A percentile compares a stretch with the other conserved stretches of the same genome.
Evolutionary conservation across 768 basidiomycete genomes (phyloP).

Genomic region (Rossbeevera mucosa): DNA sequence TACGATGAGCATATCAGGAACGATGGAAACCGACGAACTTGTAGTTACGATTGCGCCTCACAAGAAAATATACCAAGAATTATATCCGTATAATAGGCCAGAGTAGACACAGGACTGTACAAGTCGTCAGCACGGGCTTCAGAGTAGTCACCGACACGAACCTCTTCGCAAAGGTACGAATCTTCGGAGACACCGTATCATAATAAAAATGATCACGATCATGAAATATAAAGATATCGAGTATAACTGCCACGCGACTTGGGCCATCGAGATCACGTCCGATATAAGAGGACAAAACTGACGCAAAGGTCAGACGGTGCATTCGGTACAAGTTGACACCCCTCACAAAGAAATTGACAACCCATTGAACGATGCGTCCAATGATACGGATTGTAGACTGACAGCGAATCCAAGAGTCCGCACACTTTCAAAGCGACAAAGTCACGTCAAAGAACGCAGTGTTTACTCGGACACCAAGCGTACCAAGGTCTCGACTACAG

Average conservation of each 20-base stretch:
- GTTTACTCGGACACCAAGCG: neutral
- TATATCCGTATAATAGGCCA: neutral
- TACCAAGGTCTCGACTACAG: conserved; percentile 4
- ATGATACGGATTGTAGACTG: conserved; percentile 1
- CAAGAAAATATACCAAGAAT: conserved; percentile 1
- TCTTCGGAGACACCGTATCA: neutral
- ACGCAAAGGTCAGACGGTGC: neutral
- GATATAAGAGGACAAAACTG: conserved; percentile 23
- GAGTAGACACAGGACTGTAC: conserved; percentile 6
- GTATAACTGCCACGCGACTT: conserved; percentile 11
- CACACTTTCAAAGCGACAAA: neutral
- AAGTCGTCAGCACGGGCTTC: neutral
- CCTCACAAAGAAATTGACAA: conserved; percentile 22
- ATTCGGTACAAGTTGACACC: neutral
- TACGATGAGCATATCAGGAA: neutral
- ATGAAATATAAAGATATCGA: conserved; percentile 14
- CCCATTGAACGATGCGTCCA: conserved; percentile 11
- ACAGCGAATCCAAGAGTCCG: conserved; percentile 5
- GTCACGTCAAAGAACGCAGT: neutral
- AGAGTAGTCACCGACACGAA: neutral
- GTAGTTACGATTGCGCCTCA: neutral
- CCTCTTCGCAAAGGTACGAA: conserved; percentile 5
- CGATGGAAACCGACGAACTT: neutral
- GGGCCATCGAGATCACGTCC: conserved; percentile 19
- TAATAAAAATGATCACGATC: conserved; percentile 5